Evolutionary conservation across 441 rosid species (phyloP), one percentile per base, ranked within the genome.

Genomic region (Adansonia grandidieri): DNA sequence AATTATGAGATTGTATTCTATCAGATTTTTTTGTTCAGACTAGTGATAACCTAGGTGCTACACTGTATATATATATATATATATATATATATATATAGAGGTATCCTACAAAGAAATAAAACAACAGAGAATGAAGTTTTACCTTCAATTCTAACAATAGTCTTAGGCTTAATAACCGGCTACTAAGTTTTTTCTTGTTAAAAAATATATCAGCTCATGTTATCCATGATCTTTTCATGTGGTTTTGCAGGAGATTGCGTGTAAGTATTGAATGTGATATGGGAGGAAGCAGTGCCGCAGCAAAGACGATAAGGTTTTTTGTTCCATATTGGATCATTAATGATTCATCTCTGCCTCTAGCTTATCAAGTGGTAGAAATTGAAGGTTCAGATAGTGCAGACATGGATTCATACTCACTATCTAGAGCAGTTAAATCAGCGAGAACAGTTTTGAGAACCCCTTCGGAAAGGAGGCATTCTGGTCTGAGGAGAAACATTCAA

Each of bases 291-390:
- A 85, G 83, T 76, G 90, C 91, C 20, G 98, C 97, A 60, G 97
- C 97, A 20, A 97, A 93, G 81, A 88, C 90, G 22, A 89, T 97
- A 78, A 91, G 96, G 85, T 88, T 95, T 70, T 97, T 93, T 81
- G 97, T 95, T 76, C 99, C 98, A 60, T 97, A 95, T 86, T 97
- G 99, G 98, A 95, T 97, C 78, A 84, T 86, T 78, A 97, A 97
- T 80, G 92, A 91, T 85, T 91, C 99, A 24, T 86, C 86, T 85
- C 74, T 97, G 75, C 89, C 95, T 82, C 84, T 97, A 79, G 92
- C 89, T 72, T 97, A 97, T 85, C 91, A 88, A 84, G 85, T 92
- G 78, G 99, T 95, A 84, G 99, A 95, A 87, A 87, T 93, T 81
- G 99, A 97, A 81, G 90, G 91, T 67, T 42, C 81, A 62, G 99